phyloP scores from a whole-genome alignment of 1,284 basidiomycete species.

The Moesziomyces sp. region DNA sequence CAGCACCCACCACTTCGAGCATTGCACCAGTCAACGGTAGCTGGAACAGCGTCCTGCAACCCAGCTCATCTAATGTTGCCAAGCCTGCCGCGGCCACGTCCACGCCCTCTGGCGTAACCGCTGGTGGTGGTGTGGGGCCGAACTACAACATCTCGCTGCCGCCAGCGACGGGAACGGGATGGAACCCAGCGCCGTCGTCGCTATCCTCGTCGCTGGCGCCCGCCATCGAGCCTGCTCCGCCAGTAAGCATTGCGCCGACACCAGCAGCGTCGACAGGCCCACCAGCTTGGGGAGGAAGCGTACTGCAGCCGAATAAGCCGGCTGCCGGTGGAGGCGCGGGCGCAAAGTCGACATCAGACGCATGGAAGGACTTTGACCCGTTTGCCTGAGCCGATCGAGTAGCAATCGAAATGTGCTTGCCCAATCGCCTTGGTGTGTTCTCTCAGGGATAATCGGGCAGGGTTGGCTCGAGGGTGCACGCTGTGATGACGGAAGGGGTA shows the following conservation, averaged over 20 bases:
- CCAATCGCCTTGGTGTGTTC: too few relatives aligned
- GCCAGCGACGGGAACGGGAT: constrained; percentile 34
- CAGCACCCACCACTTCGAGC: constrained; percentile 1
- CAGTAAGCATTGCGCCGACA: not conserved
- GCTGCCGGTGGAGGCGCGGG: not conserved
- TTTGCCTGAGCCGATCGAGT: constrained; percentile 13
- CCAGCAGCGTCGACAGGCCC: constrained; percentile 10
- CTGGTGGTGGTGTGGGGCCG: constrained; percentile 18
- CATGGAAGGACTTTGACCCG: constrained; percentile 59
- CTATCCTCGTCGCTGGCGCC: constrained; percentile 6
- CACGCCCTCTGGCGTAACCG: not conserved
- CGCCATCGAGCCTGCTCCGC: constrained; percentile 13
- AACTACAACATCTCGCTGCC: constrained; percentile 57
- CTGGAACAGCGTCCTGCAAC: constrained; percentile 33
- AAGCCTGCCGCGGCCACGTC: not conserved
- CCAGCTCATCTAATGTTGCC: constrained; percentile 12
- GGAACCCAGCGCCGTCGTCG: constrained; percentile 1
- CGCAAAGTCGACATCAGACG: constrained; percentile 10
- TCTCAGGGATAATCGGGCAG: too few relatives aligned
- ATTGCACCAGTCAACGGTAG: constrained; percentile 1
- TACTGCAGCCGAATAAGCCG: constrained; percentile 44
- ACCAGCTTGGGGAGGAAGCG: constrained; percentile 38
- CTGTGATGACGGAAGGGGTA: not conserved
- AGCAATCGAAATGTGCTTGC: too few relatives aligned
- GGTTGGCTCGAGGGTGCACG: too few relatives aligned